These are phyloP conservation scores for Lasiosphaeris hirsuta DNA, from an alignment of 495 filamentous ascomycete genomes.

Conservation along the genomic window DNA sequence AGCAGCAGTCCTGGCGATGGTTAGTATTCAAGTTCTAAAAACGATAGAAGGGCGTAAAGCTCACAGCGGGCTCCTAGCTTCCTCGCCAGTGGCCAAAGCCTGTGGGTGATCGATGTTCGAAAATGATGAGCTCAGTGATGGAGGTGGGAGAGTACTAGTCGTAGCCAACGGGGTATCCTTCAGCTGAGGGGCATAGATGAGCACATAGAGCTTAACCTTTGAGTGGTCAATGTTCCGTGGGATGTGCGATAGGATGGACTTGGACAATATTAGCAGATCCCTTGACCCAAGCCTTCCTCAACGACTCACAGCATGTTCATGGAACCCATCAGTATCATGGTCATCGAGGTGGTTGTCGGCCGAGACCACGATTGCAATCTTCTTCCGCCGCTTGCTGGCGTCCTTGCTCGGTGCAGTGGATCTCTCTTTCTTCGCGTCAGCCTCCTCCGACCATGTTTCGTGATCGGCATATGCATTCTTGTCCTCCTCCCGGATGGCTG, in stretches of 20 bases:
- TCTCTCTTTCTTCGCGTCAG: constrained; percentile 48
- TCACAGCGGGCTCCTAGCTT: constrained; percentile 53
- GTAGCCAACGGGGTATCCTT: constrained; percentile 59
- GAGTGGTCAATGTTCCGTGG: constrained; percentile 66
- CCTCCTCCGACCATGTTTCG: constrained; percentile 80
- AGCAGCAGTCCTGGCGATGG: constrained; percentile 24
- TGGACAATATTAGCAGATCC: constrained; percentile 17
- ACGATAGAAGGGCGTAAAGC: constrained; percentile 7
- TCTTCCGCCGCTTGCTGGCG: constrained; percentile 57
- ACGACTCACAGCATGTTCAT: constrained; percentile 74
- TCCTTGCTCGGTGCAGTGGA: constrained; percentile 30
- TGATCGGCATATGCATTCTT: constrained; percentile 77
- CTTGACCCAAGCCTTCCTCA: constrained; percentile 8
- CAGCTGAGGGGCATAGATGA: constrained; percentile 81
- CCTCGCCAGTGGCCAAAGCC: constrained; percentile 63
- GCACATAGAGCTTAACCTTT: constrained; percentile 70
- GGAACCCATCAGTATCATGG: constrained; percentile 57
- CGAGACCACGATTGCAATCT: constrained; percentile 79
- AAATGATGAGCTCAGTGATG: constrained; percentile 79
- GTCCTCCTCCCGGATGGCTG: constrained; percentile 80
- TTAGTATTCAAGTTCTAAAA: constrained; percentile 12
- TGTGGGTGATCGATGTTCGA: constrained; percentile 81
- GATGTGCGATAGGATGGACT: constrained; percentile 90
- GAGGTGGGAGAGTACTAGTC: constrained; percentile 46
- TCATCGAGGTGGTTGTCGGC: constrained; percentile 62